Percentiles rank a stretch among this genome's conserved stretches.
phyloP scores from a whole-genome alignment of 192 early-diverging fungal genomes.

The Paraglomus brasilianum region DNA sequence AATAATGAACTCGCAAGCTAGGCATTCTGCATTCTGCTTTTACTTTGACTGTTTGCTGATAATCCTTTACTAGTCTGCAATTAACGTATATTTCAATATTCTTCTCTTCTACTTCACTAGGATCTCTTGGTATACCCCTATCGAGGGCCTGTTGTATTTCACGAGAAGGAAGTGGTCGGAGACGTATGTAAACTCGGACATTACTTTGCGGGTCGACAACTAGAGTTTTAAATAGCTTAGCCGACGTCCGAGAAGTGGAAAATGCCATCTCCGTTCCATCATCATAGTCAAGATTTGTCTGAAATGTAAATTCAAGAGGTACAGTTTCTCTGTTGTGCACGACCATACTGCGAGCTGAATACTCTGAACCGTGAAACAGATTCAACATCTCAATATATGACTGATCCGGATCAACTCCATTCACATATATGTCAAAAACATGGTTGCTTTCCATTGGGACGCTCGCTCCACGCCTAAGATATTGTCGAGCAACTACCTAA shows the following conservation, averaged over 20 bases:
- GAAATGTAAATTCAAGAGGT: conserved; percentile 72
- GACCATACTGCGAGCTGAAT: conserved; percentile 68
- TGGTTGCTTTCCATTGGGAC: conserved; percentile 44
- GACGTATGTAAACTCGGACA: conserved; percentile 68
- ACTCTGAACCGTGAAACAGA: conserved; percentile 70
- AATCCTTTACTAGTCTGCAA: conserved; percentile 79
- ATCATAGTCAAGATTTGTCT: conserved; percentile 59
- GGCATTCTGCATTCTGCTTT: conserved; percentile 62
- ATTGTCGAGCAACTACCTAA: conserved; percentile 50
- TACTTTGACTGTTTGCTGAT: conserved; percentile 66
- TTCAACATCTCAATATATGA: conserved; percentile 66
- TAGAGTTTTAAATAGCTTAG: conserved; percentile 69
- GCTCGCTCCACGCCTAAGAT: conserved; percentile 40
- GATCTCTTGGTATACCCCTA: conserved; percentile 38
- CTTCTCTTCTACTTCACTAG: conserved; percentile 62
- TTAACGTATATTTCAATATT: conserved; percentile 72
- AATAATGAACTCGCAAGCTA: conserved; percentile 43
- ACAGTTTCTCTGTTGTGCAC: conserved; percentile 73
- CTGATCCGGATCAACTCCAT: conserved; percentile 55
- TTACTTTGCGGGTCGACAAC: conserved; percentile 63
- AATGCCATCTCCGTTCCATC: conserved; percentile 72
- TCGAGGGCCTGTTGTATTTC: conserved; percentile 46
- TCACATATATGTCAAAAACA: conserved; percentile 76
- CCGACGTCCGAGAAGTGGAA: conserved; percentile 69
- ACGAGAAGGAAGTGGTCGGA: conserved; percentile 50